Conservation (phyloP, 495 filamentous ascomycete genomes). For the Sphaerosporella brunnea region DNA sequence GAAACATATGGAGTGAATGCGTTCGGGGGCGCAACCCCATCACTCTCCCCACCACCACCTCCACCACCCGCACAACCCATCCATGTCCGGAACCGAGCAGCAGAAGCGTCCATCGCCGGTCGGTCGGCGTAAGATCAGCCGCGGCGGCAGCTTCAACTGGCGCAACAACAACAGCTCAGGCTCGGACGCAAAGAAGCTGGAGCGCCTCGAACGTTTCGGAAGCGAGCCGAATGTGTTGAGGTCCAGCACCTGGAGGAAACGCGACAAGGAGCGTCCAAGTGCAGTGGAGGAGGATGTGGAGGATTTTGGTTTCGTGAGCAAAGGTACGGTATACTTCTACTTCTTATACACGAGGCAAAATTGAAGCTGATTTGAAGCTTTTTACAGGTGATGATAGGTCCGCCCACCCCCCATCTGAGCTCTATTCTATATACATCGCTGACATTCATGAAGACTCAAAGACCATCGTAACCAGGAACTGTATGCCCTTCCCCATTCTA, state of each 20-base stretch:
- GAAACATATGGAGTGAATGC: too few relatives aligned
- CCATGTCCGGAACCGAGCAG: not conserved
- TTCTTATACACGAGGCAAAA: too few relatives aligned
- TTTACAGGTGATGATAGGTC: conserved; percentile 25
- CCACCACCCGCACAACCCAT: conserved; percentile 2
- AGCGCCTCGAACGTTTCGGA: conserved; percentile 4
- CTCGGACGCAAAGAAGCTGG: conserved; percentile 5
- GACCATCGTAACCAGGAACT: conserved; percentile 22
- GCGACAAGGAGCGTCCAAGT: not conserved
- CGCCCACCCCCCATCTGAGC: too few relatives aligned
- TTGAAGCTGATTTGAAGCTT: too few relatives aligned
- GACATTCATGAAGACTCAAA: conserved; percentile 14
- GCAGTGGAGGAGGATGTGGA: conserved; percentile 6
- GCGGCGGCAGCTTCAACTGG: conserved; percentile 3
- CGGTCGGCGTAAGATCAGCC: not conserved
- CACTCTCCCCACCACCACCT: too few relatives aligned
- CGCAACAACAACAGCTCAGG: not conserved
- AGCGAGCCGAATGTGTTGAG: not conserved
- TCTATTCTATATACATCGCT: conserved; percentile 4
- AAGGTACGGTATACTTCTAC: conserved; percentile 11
- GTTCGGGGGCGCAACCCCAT: too few relatives aligned
- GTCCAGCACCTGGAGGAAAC: not conserved
- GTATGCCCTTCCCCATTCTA: conserved; percentile 4
- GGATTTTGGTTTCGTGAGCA: conserved; percentile 25
- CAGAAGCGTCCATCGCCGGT: not conserved